Percentiles rank a stretch among this genome's conserved stretches.
These are phyloP conservation scores for Chlorophyllum brunneum DNA, from an alignment of 768 basidiomycete genomes.

Conservation along the genomic window DNA sequence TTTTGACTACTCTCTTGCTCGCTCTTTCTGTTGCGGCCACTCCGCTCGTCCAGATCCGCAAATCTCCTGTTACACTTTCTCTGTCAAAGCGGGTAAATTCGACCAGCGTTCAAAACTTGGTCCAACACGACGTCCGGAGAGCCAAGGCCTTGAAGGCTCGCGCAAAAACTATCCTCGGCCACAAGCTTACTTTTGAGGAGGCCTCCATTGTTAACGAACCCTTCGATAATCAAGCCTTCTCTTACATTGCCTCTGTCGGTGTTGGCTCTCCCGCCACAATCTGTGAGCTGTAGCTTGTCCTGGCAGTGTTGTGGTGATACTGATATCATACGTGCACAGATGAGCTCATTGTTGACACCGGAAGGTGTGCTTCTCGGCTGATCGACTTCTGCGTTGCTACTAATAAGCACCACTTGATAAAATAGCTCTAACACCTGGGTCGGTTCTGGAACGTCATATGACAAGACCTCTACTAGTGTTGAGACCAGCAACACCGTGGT, in stretches of 20 bases:
- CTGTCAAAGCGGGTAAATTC: conserved; percentile 53
- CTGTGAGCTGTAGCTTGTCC: conserved; percentile 26
- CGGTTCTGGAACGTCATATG: conserved; percentile 45
- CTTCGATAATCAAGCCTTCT: conserved; percentile 33
- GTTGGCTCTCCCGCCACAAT: conserved; percentile 53
- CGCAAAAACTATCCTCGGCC: conserved; percentile 27
- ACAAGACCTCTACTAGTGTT: conserved; percentile 43
- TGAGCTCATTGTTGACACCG: conserved; percentile 56
- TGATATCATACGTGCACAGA: conserved; percentile 30
- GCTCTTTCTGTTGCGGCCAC: conserved; percentile 43
- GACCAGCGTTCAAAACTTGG: conserved; percentile 43
- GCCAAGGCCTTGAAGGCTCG: conserved; percentile 37
- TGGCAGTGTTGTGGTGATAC: not conserved
- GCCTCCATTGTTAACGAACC: conserved; percentile 40
- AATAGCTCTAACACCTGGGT: conserved; percentile 72
- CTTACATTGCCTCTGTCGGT: conserved; percentile 44
- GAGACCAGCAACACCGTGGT: conserved; percentile 46
- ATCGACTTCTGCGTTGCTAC: conserved; percentile 5
- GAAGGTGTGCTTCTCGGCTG: conserved; percentile 31
- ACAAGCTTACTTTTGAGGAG: conserved; percentile 20
- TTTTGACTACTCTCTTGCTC: conserved; percentile 43
- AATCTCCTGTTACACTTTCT: conserved; percentile 40
- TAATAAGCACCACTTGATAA: not conserved
- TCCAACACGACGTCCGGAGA: conserved; percentile 49
- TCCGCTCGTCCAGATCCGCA: conserved; percentile 35